phyloP scores from a whole-genome alignment of 2,329 filamentous ascomycete species.

The Exophiala bonariae region DNA sequence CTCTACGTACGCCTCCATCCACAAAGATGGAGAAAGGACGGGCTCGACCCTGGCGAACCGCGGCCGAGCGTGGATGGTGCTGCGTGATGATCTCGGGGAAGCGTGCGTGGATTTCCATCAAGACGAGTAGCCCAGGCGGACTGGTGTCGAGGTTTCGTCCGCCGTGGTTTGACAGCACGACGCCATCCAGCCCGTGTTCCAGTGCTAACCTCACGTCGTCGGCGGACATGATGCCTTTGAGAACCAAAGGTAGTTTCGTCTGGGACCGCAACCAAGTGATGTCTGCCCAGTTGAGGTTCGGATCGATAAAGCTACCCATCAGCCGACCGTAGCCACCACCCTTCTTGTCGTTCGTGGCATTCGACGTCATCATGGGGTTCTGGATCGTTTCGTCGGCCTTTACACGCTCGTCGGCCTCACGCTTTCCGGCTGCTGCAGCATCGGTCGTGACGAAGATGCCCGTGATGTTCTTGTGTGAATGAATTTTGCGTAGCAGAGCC shows the following conservation, averaged over 20 bases:
- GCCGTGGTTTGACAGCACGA: slow-evolving; percentile 60
- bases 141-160: slow-evolving; percentile 58
- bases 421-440: slow-evolving; percentile 47
- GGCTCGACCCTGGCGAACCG: slow-evolving; percentile 19
- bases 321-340: slow-evolving; percentile 55
- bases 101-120: slow-evolving; percentile 52
- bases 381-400: slow-evolving; percentile 46
- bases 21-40: slow-evolving; percentile 50
- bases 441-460: slow-evolving; percentile 31
- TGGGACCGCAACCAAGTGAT: slow-evolving; percentile 53
- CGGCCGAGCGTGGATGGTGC: slow-evolving; percentile 25
- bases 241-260: slow-evolving; percentile 52
- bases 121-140: slow-evolving; percentile 50
- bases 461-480: slow-evolving; percentile 26
- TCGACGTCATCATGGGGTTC: slow-evolving; percentile 29
- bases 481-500: slow-evolving; percentile 42
- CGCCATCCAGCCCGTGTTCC: slow-evolving; percentile 53
- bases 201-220: slow-evolving; percentile 57
- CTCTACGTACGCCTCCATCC: slow-evolving; percentile 50
- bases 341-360: slow-evolving; percentile 51
- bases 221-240: slow-evolving; percentile 60
- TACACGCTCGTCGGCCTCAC: slow-evolving; percentile 59
- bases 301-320: slow-evolving; percentile 56
- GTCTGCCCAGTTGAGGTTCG: slow-evolving; percentile 55
- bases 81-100: slow-evolving; percentile 53